Base-by-base conservation (phyloP, 495 filamentous ascomycete species). In the Glonium stellatum region DNA sequence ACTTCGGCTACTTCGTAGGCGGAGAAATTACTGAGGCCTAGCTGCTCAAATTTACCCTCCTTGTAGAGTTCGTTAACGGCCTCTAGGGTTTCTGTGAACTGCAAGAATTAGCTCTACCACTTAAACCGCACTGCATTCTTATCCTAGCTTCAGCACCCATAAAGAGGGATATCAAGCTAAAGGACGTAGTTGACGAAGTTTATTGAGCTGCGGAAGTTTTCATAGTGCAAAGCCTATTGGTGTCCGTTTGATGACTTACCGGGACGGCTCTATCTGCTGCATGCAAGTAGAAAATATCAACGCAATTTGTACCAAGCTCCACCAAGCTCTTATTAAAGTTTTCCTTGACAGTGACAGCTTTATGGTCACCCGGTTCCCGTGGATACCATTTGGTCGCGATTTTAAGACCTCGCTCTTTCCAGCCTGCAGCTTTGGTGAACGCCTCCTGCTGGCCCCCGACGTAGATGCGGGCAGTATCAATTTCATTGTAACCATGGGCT, bases 1-100 rank as follows among this genome's bases (percentile, higher is more conserved):
- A 95, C 79, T 76, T 96, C 90, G 3, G 91, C 92, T 10, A 97
- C 89, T 72, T 97, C 91, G 67, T 87, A 95, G 9, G 91, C 82
- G 1, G 90, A 88, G 68, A 83, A 95, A 73, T 96, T 97, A 56
- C 81, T 86, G 61, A 97, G 70, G 22, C 89, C 91, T 31, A 95
- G 76, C 54, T 81, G 77, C 18, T 88, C 83, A 67, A 97, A 96
- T 67, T 92, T 95, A 54, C 92, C 89, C 62, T 87, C 82, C 71
- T 89, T 87, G 75, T 95, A 88, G 42, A 95, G 73, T 70, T 88
- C 78, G 70, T 96, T 81, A 56, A 89, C 80, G 42, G 82, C 86
- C 57, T 82, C 77, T 19, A 96, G 80, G 0, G 90, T 92, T 60
- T 90, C 87, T 4, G 82, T 80, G 66, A 95, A 93, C 22, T 55